Evolutionary conservation across 139 green algal genomes (phyloP).

Genomic region (Chlorella sorokiniana): DNA sequence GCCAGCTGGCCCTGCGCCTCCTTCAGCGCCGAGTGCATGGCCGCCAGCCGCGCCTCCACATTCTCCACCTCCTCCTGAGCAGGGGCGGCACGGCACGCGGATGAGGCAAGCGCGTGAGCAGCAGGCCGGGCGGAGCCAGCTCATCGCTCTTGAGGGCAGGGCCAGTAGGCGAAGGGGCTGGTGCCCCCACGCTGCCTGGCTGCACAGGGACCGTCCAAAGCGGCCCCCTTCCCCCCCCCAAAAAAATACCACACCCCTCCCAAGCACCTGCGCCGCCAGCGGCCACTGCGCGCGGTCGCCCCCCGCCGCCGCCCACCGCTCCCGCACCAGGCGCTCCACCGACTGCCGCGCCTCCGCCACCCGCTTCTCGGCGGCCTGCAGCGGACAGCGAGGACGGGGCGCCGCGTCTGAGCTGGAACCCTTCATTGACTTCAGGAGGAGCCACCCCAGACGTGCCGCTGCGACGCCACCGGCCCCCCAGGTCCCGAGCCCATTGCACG

Average conservation of each 20-base stretch:
- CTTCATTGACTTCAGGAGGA: neutral
- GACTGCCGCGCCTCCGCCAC: neutral
- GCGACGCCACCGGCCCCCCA: too few relatives aligned
- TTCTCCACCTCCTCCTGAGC: constrained; percentile 34
- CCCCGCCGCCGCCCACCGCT: constrained; percentile 17
- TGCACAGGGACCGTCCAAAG: too few relatives aligned
- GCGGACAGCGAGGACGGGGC: neutral
- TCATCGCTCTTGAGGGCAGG: too few relatives aligned
- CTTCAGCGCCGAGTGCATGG: constrained; percentile 23
- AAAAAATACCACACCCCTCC: neutral
- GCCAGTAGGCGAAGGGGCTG: too few relatives aligned
- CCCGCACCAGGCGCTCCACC: neutral
- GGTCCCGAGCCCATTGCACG: too few relatives aligned
- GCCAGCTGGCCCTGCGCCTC: constrained; percentile 11
- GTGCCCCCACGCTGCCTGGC: too few relatives aligned
- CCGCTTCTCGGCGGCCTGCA: constrained; percentile 1
- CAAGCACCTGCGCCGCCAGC: constrained; percentile 3
- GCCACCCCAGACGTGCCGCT: too few relatives aligned
- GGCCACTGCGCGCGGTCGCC: constrained; percentile 29
- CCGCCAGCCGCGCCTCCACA: constrained; percentile 35
- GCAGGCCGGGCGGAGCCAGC: too few relatives aligned
- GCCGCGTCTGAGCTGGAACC: too few relatives aligned
- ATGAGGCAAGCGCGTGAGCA: too few relatives aligned
- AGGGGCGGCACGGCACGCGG: neutral
- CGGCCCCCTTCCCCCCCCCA: too few relatives aligned